Evolutionary conservation across 1,139 yeast genomes (phyloP).

Genomic region (Candida smagusa): DNA sequence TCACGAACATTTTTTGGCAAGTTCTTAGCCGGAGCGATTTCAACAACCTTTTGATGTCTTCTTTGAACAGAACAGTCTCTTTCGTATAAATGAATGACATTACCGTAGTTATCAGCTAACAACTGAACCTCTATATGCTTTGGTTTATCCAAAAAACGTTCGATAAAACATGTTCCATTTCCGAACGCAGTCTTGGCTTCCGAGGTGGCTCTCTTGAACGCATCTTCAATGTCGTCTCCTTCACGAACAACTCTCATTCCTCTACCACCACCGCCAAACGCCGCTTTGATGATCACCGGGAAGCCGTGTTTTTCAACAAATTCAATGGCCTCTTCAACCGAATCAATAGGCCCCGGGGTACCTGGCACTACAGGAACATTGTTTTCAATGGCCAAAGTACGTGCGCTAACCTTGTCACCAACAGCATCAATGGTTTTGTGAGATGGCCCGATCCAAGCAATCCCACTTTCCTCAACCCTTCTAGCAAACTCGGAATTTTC

Average conservation of each 20-base stretch:
- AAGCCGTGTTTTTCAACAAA: slow-evolving; percentile 83
- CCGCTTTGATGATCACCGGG: slow-evolving; percentile 98
- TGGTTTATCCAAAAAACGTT: slow-evolving; percentile 91
- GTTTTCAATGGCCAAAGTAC: slow-evolving; percentile 77
- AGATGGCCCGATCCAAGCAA: slow-evolving; percentile 96
- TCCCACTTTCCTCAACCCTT: slow-evolving; percentile 87
- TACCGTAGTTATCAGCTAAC: slow-evolving; percentile 91
- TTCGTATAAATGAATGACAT: slow-evolving; percentile 92
- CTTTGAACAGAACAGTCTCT: slow-evolving; percentile 99
- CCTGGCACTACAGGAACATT: slow-evolving; percentile 96
- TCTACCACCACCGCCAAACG: slow-evolving; percentile 99
- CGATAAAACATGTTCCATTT: slow-evolving; percentile 97
- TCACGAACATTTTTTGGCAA: slow-evolving; percentile 80
- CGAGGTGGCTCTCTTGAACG: slow-evolving; percentile 88
- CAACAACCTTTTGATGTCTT: slow-evolving; percentile 98
- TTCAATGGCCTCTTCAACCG: slow-evolving; percentile 69
- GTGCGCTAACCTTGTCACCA: slow-evolving; percentile 96
- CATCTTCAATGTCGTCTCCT: slow-evolving; percentile 90
- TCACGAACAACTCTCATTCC: slow-evolving; percentile 99
- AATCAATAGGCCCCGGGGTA: slow-evolving; percentile 93
- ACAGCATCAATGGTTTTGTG: slow-evolving; percentile 89
- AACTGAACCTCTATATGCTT: slow-evolving; percentile 98
- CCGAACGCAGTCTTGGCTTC: slow-evolving; percentile 96
- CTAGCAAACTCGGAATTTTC: slow-evolving; percentile 94
- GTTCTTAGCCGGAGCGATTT: slow-evolving; percentile 98